These are phyloP conservation scores for Warburgia ugandensis DNA, from an alignment of 164 flowering plant genomes.

Conservation along the genomic window DNA sequence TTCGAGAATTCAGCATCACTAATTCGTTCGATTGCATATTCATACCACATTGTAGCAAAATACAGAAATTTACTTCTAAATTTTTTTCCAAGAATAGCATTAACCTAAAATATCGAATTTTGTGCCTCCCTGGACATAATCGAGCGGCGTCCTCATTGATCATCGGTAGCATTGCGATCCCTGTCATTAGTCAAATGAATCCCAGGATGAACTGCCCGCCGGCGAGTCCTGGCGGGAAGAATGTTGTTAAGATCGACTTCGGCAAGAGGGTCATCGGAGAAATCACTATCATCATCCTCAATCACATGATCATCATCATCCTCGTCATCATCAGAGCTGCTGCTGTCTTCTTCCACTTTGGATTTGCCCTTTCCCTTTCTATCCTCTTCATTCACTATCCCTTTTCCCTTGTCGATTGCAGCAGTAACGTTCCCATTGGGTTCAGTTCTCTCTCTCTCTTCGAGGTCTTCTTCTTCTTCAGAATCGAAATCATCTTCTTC, in stretches of 20 bases:
- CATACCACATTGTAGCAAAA: too few species aligned
- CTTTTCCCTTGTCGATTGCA: constrained; percentile 49
- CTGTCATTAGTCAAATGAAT: constrained; percentile 27
- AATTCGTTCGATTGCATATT: too few species aligned
- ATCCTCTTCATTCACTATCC: constrained; percentile 35
- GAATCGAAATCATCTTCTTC: too few species aligned
- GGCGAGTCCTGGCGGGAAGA: constrained; percentile 74
- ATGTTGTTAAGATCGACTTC: constrained; percentile 86
- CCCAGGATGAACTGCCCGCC: constrained; percentile 40
- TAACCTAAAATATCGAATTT: too few species aligned
- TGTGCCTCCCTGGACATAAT: too few species aligned
- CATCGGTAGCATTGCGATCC: too few species aligned
- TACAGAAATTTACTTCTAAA: too few species aligned
- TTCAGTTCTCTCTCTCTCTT: too few species aligned
- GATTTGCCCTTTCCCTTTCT: too few species aligned
- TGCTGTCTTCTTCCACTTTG: neutral
- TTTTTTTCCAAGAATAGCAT: too few species aligned
- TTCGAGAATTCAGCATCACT: too few species aligned
- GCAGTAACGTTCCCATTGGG: constrained; percentile 56
- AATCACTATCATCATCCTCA: constrained; percentile 43
- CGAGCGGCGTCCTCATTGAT: constrained; percentile 46
- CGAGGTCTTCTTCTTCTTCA: too few species aligned
- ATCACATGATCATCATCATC: constrained; percentile 24
- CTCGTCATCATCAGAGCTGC: constrained; percentile 17
- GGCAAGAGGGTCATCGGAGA: constrained; percentile 72